phyloP scores from a whole-genome alignment of 176 grass and related monocot genomes.

The Oryza glumipatula region DNA sequence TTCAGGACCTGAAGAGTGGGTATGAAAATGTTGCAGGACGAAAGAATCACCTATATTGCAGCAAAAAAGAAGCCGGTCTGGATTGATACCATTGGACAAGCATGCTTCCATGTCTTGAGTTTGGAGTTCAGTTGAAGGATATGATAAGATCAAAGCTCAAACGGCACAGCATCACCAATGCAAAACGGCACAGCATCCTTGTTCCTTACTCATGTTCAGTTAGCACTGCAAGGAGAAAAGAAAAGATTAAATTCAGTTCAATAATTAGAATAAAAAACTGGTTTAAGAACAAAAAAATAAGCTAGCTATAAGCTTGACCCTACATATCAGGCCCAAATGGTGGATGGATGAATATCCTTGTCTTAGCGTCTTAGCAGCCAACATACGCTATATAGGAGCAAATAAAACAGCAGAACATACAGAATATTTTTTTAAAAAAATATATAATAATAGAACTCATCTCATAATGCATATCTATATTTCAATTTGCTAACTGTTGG shows the following conservation, averaged over 20 bases:
- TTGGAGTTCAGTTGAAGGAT: not conserved
- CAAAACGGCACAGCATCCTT: conserved; percentile 1
- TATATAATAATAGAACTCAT: not conserved
- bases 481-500: not conserved
- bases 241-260: not conserved
- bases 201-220: conserved; percentile 46
- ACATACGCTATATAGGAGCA: not conserved
- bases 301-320: not conserved
- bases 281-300: not conserved
- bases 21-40: conserved; percentile 7
- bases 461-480: not conserved
- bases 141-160: not conserved
- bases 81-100: not conserved
- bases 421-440: not conserved
- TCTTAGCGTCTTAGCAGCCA: not conserved
- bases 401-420: not conserved
- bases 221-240: conserved; percentile 47
- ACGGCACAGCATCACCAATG: conserved; percentile 12
- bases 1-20: conserved; percentile 3
- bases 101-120: conserved; percentile 1
- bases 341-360: too few relatives aligned
- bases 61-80: conserved; percentile 1
- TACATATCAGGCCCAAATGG: not conserved
- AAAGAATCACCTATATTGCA: conserved; percentile 45
- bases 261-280: not conserved